phyloP scores from a whole-genome alignment of 768 basidiomycete genomes.

The Lactifluus echinatus region DNA sequence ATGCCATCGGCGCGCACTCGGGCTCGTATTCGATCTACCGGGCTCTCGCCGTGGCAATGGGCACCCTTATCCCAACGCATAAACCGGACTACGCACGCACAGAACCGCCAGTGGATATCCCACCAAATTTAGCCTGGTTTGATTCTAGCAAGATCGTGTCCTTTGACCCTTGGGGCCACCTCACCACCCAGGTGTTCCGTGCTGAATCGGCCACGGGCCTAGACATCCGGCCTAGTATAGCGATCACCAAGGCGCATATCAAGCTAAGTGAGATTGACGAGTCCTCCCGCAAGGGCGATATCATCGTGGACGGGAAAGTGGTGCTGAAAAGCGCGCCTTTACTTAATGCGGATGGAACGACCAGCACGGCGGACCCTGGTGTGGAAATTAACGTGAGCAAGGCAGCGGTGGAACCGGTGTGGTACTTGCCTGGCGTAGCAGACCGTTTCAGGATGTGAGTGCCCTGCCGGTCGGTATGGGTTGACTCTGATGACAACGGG shows the following conservation, averaged over 20 bases:
- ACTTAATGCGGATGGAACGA: constrained; percentile 53
- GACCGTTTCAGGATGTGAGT: constrained; percentile 88
- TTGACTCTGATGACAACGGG: background rate
- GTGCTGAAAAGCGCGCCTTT: constrained; percentile 62
- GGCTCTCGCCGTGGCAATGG: constrained; percentile 87
- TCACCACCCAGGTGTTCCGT: constrained; percentile 66
- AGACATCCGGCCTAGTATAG: constrained; percentile 88
- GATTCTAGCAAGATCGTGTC: constrained; percentile 76
- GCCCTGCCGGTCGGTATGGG: background rate
- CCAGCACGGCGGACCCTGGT: constrained; percentile 53
- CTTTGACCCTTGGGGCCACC: constrained; percentile 91
- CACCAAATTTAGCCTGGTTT: constrained; percentile 69
- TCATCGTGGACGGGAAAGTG: constrained; percentile 75
- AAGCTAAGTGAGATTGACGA: constrained; percentile 93
- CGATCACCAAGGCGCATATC: constrained; percentile 87
- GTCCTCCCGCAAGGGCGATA: constrained; percentile 57
- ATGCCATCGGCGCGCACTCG: constrained; percentile 89
- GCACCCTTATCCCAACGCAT: constrained; percentile 66
- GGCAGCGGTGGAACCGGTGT: constrained; percentile 94
- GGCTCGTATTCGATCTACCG: constrained; percentile 95
- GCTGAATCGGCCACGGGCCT: constrained; percentile 58
- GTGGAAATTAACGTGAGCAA: constrained; percentile 86
- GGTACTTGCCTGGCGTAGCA: constrained; percentile 91
- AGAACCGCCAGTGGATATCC: constrained; percentile 76
- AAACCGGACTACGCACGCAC: constrained; percentile 78